These are phyloP conservation scores for Clitoria ternatea DNA, from an alignment of 306 rosid species.

Conservation along the genomic window DNA sequence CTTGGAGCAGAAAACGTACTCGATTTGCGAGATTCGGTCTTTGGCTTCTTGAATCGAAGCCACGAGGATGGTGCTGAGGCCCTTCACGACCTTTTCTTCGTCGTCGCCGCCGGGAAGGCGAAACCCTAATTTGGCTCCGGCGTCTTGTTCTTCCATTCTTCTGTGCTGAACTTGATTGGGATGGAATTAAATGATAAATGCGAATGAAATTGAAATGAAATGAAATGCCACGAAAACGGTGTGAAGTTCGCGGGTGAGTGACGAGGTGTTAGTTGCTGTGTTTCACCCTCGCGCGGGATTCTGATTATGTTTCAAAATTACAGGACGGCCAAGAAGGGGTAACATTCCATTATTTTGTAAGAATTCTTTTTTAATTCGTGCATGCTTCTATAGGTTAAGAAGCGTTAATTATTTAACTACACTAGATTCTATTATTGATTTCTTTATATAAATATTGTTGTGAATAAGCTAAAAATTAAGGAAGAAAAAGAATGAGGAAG, in stretches of 20 bases:
- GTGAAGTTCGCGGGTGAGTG: too few species aligned
- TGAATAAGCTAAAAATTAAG: too few species aligned
- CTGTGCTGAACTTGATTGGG: background rate
- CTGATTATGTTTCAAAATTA: background rate
- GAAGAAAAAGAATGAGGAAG: too few species aligned
- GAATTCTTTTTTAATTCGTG: too few species aligned
- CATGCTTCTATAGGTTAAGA: too few species aligned
- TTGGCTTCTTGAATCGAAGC: slow-evolving; percentile 85
- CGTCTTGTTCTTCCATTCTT: slow-evolving; percentile 9
- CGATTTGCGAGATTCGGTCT: slow-evolving; percentile 72
- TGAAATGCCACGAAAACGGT: background rate
- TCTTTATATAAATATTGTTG: too few species aligned
- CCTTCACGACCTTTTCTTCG: slow-evolving; percentile 38
- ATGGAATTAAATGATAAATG: background rate
- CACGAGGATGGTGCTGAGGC: slow-evolving; percentile 75
- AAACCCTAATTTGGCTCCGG: slow-evolving; percentile 11
- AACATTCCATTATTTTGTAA: too few species aligned
- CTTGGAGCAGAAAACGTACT: slow-evolving; percentile 70
- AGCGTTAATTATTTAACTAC: too few species aligned
- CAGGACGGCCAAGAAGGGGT: background rate
- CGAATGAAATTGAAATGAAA: background rate
- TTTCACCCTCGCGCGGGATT: slow-evolving; percentile 14
- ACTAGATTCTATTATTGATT: too few species aligned
- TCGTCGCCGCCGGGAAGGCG: slow-evolving; percentile 26
- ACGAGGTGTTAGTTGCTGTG: background rate